These are phyloP conservation scores for Aspergillus sp. DNA, from an alignment of 2,329 filamentous ascomycete genomes.

Conservation along the genomic window DNA sequence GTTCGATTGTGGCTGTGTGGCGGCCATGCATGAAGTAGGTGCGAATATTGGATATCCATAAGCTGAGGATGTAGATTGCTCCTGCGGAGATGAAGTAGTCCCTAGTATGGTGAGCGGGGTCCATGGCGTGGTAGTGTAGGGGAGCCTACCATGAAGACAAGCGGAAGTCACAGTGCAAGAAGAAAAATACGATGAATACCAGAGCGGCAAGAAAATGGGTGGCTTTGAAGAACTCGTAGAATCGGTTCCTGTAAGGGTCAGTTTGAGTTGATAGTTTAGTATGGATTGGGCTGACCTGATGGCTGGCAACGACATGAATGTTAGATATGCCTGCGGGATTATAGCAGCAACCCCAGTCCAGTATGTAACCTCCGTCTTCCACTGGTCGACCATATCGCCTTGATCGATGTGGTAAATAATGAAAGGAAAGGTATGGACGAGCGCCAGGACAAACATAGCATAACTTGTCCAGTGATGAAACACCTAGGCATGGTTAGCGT, in stretches of 20 bases:
- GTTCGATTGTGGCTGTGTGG: conserved; percentile 45
- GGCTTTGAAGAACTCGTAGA: conserved; percentile 64
- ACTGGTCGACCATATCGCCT: conserved; percentile 52
- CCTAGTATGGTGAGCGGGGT: conserved; percentile 35
- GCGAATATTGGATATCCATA: conserved; percentile 48
- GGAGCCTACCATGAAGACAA: conserved; percentile 54
- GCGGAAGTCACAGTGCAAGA: conserved; percentile 60
- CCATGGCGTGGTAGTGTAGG: background rate
- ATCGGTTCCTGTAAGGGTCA: conserved; percentile 46
- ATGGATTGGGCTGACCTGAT: conserved; percentile 32
- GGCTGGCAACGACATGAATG: conserved; percentile 54
- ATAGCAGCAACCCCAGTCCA: conserved; percentile 60
- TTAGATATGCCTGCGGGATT: conserved; percentile 57
- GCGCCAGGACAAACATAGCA: conserved; percentile 58
- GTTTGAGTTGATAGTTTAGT: background rate
- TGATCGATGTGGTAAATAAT: conserved; percentile 54
- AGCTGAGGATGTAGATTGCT: conserved; percentile 53
- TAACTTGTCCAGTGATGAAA: conserved; percentile 58
- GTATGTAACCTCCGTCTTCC: conserved; percentile 51
- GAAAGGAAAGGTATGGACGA: conserved; percentile 63
- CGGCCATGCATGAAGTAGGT: conserved; percentile 56
- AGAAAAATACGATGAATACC: conserved; percentile 61
- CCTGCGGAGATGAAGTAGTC: conserved; percentile 63
- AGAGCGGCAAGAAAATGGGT: conserved; percentile 56
- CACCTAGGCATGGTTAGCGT: conserved; percentile 14